Conservation (phyloP, 306 rosid species). For the Cucurbita pepo region DNA sequence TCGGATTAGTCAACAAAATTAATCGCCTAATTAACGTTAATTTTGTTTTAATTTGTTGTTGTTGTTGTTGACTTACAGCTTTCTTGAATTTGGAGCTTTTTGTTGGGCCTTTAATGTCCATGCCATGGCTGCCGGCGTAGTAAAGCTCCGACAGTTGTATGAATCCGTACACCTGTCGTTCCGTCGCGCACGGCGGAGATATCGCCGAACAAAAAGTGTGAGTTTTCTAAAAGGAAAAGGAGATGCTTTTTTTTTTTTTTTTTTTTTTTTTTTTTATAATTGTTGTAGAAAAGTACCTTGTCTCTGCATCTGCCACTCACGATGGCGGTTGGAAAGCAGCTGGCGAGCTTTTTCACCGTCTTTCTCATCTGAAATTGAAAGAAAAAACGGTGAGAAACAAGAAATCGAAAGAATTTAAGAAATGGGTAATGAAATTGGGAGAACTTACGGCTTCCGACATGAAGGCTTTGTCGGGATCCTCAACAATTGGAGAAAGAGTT, state of each 20-base stretch:
- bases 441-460: slow-evolving; percentile 63
- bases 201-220: neutral
- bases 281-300: slow-evolving; percentile 35
- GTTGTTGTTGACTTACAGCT: slow-evolving; percentile 29
- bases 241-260: neutral
- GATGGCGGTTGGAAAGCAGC: slow-evolving; percentile 79
- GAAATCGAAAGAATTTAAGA: neutral
- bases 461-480: slow-evolving; percentile 72
- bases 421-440: neutral
- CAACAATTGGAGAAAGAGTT: slow-evolving; percentile 81
- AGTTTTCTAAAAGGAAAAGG: no score
- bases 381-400: neutral
- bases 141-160: slow-evolving; percentile 70
- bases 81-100: slow-evolving; percentile 45
- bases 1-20: neutral
- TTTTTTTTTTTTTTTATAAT: neutral
- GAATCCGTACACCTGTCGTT: slow-evolving; percentile 52
- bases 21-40: neutral
- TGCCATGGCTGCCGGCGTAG: slow-evolving; percentile 99
- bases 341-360: slow-evolving; percentile 63
- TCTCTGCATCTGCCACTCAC: slow-evolving; percentile 91
- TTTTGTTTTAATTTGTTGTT: no score
- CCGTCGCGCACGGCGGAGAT: neutral
- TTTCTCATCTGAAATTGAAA: slow-evolving; percentile 58
- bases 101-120: slow-evolving; percentile 92